Percentiles rank a stretch among this genome's conserved stretches.
Conservation (phyloP, 148 eudicot genomes). For the Cornus florida region DNA sequence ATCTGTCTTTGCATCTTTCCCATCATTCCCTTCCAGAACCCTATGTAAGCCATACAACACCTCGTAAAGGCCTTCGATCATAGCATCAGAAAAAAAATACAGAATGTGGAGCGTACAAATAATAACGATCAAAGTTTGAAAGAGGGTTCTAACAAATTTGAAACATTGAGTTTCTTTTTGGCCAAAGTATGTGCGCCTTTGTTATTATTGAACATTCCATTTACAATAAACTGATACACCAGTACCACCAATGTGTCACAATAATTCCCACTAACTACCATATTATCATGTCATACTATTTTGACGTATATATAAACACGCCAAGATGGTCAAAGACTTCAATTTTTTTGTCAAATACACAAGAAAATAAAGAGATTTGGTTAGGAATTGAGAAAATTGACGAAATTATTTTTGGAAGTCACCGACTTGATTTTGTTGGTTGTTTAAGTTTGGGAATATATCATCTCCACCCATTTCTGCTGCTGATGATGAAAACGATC, state of each 20-base stretch:
- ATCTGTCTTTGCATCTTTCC: too few species aligned
- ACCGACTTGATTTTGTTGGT: constrained; percentile 56
- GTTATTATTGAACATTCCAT: neutral
- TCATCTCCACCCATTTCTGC: constrained; percentile 32
- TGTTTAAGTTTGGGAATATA: constrained; percentile 52
- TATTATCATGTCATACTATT: neutral
- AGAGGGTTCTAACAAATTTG: too few species aligned
- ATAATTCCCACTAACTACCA: neutral
- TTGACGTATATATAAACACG: neutral
- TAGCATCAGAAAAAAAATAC: too few species aligned
- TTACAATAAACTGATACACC: neutral
- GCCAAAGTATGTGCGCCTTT: too few species aligned
- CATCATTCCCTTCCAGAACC: too few species aligned
- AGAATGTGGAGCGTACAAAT: too few species aligned
- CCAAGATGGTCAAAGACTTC: neutral
- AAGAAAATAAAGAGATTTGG: neutral
- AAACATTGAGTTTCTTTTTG: too few species aligned
- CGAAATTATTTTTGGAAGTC: constrained; percentile 49
- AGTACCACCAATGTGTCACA: neutral
- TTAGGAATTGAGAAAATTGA: constrained; percentile 1
- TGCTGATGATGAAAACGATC: constrained; percentile 37
- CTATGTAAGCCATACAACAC: too few species aligned
- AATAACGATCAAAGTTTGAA: too few species aligned
- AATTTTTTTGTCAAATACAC: neutral
- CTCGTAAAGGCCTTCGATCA: too few species aligned